These are phyloP conservation scores for Lolium multiflorum DNA, from an alignment of 176 grass and related monocot genomes.

Conservation along the genomic window DNA sequence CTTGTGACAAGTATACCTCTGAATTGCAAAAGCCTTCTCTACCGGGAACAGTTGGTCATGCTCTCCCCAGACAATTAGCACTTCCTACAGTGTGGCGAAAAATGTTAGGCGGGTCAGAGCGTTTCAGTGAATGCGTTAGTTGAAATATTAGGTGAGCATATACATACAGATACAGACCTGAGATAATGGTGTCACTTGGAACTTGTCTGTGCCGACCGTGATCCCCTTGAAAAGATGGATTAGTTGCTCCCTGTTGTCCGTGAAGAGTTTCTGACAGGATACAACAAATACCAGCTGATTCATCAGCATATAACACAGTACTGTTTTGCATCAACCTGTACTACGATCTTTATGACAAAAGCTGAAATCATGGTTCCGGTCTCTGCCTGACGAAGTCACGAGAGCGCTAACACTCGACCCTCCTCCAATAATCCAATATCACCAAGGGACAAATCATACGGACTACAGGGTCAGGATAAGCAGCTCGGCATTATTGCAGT, in stretches of 20 bases:
- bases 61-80: conserved; percentile 77
- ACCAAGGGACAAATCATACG: too few relatives aligned
- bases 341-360: too few relatives aligned
- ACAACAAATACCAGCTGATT: background rate
- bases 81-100: conserved; percentile 46
- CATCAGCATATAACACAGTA: too few relatives aligned
- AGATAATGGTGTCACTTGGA: conserved; percentile 73
- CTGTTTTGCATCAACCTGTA: too few relatives aligned
- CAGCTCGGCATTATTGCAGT: background rate
- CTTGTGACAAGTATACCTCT: too few relatives aligned
- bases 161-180: conserved; percentile 50
- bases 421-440: too few relatives aligned
- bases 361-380: too few relatives aligned
- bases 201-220: conserved; percentile 69
- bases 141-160: background rate
- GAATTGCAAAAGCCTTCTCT: conserved; percentile 64
- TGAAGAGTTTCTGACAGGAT: conserved; percentile 70
- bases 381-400: too few relatives aligned
- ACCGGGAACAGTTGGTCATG: conserved; percentile 73
- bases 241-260: conserved; percentile 63
- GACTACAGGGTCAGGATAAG: background rate
- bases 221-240: conserved; percentile 73
- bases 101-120: too few relatives aligned
- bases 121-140: background rate
- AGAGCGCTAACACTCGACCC: too few relatives aligned